Conservation (phyloP, 257 asterid species). For the Nicotiana knightiana region DNA sequence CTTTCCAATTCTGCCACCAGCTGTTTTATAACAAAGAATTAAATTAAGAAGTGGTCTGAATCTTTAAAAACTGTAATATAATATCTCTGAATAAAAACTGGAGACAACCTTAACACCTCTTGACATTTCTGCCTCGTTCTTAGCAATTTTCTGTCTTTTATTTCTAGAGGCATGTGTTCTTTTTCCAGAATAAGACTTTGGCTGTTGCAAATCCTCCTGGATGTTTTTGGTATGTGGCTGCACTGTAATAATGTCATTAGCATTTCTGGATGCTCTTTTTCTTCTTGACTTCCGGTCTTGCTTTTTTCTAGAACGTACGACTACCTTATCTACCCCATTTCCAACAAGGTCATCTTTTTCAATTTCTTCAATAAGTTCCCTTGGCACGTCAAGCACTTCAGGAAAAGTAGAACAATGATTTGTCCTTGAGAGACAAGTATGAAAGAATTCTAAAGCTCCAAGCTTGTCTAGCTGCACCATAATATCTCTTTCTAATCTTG, state of each 20-base stretch:
- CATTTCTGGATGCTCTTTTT: constrained; percentile 27
- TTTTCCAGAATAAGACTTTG: constrained; percentile 21
- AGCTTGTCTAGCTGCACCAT: constrained; percentile 60
- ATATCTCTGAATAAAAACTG: constrained; percentile 7
- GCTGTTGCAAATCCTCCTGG: constrained; percentile 15
- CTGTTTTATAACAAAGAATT: constrained; percentile 37
- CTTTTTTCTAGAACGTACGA: constrained; percentile 49
- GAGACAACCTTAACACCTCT: constrained; percentile 75
- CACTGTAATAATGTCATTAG: constrained; percentile 10
- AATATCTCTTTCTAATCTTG: constrained; percentile 63
- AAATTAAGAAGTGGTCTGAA: constrained; percentile 11
- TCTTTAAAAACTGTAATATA: constrained; percentile 13
- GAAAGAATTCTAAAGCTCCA: constrained; percentile 72
- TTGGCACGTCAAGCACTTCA: constrained; percentile 21
- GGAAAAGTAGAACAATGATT: constrained; percentile 23
- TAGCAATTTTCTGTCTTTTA: constrained; percentile 43
- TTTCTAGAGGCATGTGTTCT: constrained; percentile 26
- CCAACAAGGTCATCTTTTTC: constrained; percentile 16
- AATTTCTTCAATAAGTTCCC: constrained; percentile 34
- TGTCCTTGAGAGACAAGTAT: constrained; percentile 45
- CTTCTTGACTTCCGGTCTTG: constrained; percentile 55
- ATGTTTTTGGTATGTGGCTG: constrained; percentile 12
- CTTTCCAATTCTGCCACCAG: constrained; percentile 66
- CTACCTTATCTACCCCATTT: constrained; percentile 25
- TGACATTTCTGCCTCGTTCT: constrained; percentile 74